Conservation (phyloP, 1,284 basidiomycete species). For the Moesziomyces globuligerus region DNA sequence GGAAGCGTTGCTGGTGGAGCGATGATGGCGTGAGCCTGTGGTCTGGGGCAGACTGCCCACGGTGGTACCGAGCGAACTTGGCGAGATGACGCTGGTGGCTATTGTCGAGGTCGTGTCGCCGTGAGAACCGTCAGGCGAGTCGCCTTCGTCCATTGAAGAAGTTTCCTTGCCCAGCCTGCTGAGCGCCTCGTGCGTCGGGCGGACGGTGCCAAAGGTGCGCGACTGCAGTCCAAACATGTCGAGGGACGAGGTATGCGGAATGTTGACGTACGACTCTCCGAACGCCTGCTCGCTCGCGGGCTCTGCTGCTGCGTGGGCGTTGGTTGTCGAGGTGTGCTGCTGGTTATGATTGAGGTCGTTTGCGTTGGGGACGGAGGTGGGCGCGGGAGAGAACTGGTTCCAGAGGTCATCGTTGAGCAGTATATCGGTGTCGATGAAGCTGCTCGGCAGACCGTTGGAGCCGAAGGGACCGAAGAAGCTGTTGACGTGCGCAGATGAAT, state of each 20-base stretch:
- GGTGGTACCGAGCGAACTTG: constrained; percentile 40
- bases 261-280: constrained; percentile 45
- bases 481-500: constrained; percentile 13
- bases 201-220: constrained; percentile 21
- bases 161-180: constrained; percentile 37
- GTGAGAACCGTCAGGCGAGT: constrained; percentile 48
- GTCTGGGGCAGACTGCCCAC: constrained; percentile 38
- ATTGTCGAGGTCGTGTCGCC: constrained; percentile 50
- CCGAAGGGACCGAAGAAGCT: constrained; percentile 40
- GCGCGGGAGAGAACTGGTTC: constrained; percentile 41
- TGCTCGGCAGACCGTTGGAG: constrained; percentile 35
- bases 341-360: constrained; percentile 13
- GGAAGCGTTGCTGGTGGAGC: constrained; percentile 42
- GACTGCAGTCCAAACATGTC: constrained; percentile 38
- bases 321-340: constrained; percentile 5
- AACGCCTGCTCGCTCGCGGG: constrained; percentile 16
- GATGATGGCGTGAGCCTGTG: constrained; percentile 24
- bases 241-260: constrained; percentile 34
- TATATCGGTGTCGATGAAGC: constrained; percentile 56
- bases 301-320: constrained; percentile 6
- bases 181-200: constrained; percentile 25
- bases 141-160: constrained; percentile 48
- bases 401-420: constrained; percentile 55
- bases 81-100: constrained; percentile 49
- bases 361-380: constrained; percentile 8